Percentiles rank a stretch among this genome's conserved stretches.
Conservation (phyloP, 2,329 filamentous ascomycete genomes). For the Penicillium brevicompactum region DNA sequence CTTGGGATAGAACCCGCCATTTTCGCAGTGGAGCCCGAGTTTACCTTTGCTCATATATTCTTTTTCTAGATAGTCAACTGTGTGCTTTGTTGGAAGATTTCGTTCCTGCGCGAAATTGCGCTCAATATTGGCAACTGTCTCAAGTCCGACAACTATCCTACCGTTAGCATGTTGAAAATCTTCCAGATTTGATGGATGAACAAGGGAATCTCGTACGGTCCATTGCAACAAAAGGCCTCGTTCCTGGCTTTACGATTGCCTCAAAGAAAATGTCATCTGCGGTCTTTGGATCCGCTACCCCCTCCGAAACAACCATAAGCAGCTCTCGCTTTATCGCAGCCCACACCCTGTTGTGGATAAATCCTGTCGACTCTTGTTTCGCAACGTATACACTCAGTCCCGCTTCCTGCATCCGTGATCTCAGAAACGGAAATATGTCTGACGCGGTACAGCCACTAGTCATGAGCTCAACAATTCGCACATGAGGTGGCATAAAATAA, state of each 20-base stretch:
- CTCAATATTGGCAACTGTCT: neutral
- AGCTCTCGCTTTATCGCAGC: neutral
- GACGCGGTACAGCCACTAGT: neutral
- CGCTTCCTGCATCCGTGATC: neutral
- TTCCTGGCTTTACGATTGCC: neutral
- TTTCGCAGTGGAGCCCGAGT: neutral
- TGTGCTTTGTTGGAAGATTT: neutral
- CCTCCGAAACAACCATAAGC: neutral
- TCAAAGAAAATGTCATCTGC: neutral
- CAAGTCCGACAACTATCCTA: neutral
- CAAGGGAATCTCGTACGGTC: neutral
- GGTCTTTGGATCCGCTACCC: neutral
- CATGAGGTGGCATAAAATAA: neutral
- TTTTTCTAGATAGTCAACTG: neutral
- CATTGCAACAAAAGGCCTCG: neutral
- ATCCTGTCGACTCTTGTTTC: neutral
- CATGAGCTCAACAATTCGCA: neutral
- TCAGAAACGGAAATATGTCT: neutral
- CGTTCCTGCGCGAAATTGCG: neutral
- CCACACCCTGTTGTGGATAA: neutral
- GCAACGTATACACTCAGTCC: neutral
- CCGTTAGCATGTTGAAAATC: neutral
- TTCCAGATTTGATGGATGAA: neutral
- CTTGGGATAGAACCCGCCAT: neutral
- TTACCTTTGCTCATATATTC: neutral